Evolutionary conservation across 345 rosid genomes (phyloP), one percentile per base, ranked within the genome.

Genomic region (Pistacia vera): DNA sequence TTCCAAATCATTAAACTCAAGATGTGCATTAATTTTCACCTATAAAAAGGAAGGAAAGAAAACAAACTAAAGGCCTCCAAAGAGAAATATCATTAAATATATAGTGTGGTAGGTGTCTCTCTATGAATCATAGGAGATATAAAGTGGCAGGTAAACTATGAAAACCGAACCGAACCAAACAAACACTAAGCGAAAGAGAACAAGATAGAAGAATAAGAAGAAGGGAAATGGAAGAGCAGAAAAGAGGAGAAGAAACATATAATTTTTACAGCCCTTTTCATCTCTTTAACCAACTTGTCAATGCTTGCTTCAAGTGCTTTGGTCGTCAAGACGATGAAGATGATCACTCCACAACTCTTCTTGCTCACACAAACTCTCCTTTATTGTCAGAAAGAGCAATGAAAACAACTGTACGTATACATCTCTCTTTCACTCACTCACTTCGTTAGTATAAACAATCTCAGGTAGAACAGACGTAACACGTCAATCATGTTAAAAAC

Each of bases 301-400:
- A 65, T 10, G 8, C 56, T 46, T 2, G 75, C 20, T 56, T 38
- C 59, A 75, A 71, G 51, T 80, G 77, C 74, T 59, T 80, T n/a
- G 79, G 79, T 33, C 17, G 41, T 35, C 44, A 52, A 11, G 33
- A 46, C 2, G 57, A 12, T 28, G 17, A 55, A 10, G 9, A 69
- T 55, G 48, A 52, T 30, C 18, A 18, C 10, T 22, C 70, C 74
- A 70, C 22, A 57, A n/a, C 49, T 22, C 59, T 54, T 4, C 55
- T 35, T 35, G 41, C 14, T 20, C 57, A 44, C 1, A 11, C 41
- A 48, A 33, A 17, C 3, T 25, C 22, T 78, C 22, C 68, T 78
- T 22, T 63, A 22, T 38, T 44, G 9, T 17, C 71, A 61, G 71
- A 73, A 68, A 41, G 7, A 68, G 70, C 28, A n/a, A 79, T 57